Evolutionary conservation across 192 early-diverging fungal species (phyloP), one percentile per base, ranked within the genome.

Genomic region (Geosiphon pyriformis): DNA sequence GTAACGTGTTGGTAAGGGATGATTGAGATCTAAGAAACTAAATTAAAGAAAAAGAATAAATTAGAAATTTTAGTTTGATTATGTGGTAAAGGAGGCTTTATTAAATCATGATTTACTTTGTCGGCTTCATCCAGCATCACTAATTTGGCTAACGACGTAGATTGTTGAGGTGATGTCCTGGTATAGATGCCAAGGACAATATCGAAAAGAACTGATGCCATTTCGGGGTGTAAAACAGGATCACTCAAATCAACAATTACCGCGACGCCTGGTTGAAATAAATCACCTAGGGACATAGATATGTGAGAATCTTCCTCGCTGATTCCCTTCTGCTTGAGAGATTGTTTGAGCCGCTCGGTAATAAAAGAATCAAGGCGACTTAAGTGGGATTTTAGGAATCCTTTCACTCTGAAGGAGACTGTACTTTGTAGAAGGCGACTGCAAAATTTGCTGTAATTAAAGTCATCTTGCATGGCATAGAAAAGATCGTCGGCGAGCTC

Each of bases 171-270:
- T 59, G 17, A 59, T 33, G 27, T 53, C 20, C 31, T 27, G 29
- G 33, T 35, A 34, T 59, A 34, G 30, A 59, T 34, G 3, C 57
- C 57, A 31, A 59, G 30, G 11, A 31, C 30, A 34, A 59, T 35
- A 17, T 34, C 34, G 20, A 59, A 59, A 10, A 59, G 33, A 33
- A 29, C 57, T 33, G 57, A 59, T 31, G 57, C 57, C 17, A 59
- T 33, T 35, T 20, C 30, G 23, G 32, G 29, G 0, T 32, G 17
- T 29, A 59, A 11, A 22, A 59, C 22, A n/a, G 29, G 20, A 59
- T 59, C 57, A 8, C 57, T 59, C 57, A 59, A 59, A 8, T 59
- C 57, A 59, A 34, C 29, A 59, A 59, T 34, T 4, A 59, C 31
- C 22, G 33, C 30, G 34, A 22, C 29, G 3, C 57, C 57, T 33